Evolutionary conservation across 2,329 filamentous ascomycete genomes (phyloP).

Genomic region (Teratosphaeria nubilosa): DNA sequence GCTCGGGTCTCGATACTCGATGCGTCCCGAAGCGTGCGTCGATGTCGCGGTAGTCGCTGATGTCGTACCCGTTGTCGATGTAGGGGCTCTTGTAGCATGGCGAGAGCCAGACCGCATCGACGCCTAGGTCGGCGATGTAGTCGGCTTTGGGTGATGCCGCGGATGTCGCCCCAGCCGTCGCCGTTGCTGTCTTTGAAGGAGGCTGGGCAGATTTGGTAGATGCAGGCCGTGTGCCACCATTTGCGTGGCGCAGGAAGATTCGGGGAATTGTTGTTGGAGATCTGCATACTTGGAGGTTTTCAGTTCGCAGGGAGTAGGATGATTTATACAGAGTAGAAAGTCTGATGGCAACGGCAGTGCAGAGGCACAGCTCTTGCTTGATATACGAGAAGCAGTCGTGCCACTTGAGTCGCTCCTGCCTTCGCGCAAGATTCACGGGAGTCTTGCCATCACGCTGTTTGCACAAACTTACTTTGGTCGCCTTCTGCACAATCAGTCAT

Average conservation of each 20-base stretch:
- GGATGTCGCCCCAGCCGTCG: constrained; percentile 53
- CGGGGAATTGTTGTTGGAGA: not conserved
- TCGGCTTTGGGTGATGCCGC: constrained; percentile 56
- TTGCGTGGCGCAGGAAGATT: not conserved
- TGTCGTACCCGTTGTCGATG: constrained; percentile 46
- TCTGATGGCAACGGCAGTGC: too few species aligned
- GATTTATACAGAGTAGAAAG: not conserved
- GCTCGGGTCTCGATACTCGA: not conserved
- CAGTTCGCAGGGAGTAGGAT: not conserved
- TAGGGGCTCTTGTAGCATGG: constrained; percentile 48
- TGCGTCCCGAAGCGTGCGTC: constrained; percentile 38
- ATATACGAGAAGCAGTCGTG: not conserved
- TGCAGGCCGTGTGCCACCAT: constrained; percentile 36
- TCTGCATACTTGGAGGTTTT: not conserved
- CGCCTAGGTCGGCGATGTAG: constrained; percentile 52
- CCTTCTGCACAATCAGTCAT: not conserved
- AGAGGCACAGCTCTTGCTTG: not conserved
- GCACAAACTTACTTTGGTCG: not conserved
- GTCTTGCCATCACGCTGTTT: not conserved
- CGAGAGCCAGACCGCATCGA: constrained; percentile 58
- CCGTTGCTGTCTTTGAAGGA: constrained; percentile 43
- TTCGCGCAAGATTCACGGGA: not conserved
- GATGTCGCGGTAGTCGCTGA: constrained; percentile 37
- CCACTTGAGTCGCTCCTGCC: not conserved
- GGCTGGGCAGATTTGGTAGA: constrained; percentile 37